Evolutionary conservation across 345 rosid genomes (phyloP).

Genomic region (Syzygium grande): DNA sequence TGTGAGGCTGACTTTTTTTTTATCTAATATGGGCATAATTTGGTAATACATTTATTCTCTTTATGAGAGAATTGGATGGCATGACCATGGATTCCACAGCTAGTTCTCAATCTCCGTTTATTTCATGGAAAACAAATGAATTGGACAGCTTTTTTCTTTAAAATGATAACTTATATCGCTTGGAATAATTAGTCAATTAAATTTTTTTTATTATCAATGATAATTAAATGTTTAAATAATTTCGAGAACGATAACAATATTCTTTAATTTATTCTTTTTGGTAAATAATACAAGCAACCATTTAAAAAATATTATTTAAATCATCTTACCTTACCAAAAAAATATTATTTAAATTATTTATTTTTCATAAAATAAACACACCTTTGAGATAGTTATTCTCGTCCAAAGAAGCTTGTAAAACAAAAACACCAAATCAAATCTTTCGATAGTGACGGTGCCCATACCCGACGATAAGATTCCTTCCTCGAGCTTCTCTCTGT

Average conservation of each 20-base stretch:
- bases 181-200: too few species aligned
- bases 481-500: background rate
- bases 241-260: fast-evolving
- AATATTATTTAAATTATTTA: too few species aligned
- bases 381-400: background rate
- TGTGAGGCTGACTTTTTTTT: background rate
- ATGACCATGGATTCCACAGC: background rate
- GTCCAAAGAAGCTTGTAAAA: background rate
- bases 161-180: too few species aligned
- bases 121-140: too few species aligned
- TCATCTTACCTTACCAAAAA: too few species aligned
- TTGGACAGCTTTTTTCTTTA: fast-evolving
- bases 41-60: background rate
- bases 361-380: too few species aligned
- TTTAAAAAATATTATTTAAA: too few species aligned
- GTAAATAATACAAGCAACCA: too few species aligned
- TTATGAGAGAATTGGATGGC: background rate
- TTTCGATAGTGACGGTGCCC: background rate
- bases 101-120: fast-evolving
- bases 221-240: too few species aligned
- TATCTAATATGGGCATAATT: background rate
- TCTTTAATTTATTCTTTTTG: too few species aligned
- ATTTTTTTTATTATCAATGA: too few species aligned
- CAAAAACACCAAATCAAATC: background rate
- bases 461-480: background rate